Base-by-base conservation (phyloP, 2,329 filamentous ascomycete species). In the Phoma sp. region DNA sequence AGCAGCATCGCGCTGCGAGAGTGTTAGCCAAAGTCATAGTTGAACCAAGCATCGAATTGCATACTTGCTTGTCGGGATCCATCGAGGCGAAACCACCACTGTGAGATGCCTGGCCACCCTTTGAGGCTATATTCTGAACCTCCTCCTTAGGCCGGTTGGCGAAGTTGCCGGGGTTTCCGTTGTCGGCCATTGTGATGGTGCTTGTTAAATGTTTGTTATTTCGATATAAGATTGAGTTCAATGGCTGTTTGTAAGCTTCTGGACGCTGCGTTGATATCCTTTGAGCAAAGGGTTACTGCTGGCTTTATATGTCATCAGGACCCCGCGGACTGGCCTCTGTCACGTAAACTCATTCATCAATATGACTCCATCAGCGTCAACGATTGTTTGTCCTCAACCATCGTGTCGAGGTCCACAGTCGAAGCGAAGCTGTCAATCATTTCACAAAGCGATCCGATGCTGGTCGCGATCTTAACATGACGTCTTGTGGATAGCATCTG, bases 151-250 rank as follows among this genome's bases (percentile, higher is more conserved):
- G 69, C 47, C 77, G 78, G 69, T 81, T 81, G 71, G 78, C 78
- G 59, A 81, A 81, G 72, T 81, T 82, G 50, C 75, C 77, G 34
- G 78, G 77, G 68, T 81, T 81, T 38, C 74, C 74, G 69, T 81
- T 81, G 52, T 60, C 57, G 42, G 65, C 53, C 61, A 69, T 68
- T 20, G 11, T 45, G 23, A 28, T 45, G 5, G 10, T 3, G 20
- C 11, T 2, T 33, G 26, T 14, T 9, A 21, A 21, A n/a, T n/a
- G n/a, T n/a, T n/a, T n/a, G n/a, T n/a, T n/a, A n/a, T n/a, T n/a
- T n/a, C n/a, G n/a, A n/a, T n/a, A n/a, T n/a, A n/a, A n/a, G n/a
- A n/a, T n/a, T n/a, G n/a, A n/a, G n/a, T n/a, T n/a, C n/a, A n/a
- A n/a, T n/a, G n/a, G n/a, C n/a, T 7, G 14, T 26, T 32, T 14